Conservation (phyloP, 2,329 filamentous ascomycete genomes). For the Aspergillus melleus region DNA sequence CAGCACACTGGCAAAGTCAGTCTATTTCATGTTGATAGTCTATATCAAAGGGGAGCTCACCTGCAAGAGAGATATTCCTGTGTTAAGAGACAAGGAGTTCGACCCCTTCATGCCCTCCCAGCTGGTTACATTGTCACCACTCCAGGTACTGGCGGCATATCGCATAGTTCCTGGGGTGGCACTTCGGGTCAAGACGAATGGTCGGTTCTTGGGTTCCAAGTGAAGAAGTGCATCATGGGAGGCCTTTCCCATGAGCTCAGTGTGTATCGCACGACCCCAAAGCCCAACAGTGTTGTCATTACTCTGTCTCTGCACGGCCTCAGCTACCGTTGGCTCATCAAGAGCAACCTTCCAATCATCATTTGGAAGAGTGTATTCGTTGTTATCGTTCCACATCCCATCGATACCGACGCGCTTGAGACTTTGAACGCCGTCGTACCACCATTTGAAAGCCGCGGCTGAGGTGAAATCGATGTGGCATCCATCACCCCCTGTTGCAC, state of each 20-base stretch:
- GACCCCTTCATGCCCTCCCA: constrained; percentile 73
- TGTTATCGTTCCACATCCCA: constrained; percentile 79
- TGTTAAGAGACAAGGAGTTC: constrained; percentile 67
- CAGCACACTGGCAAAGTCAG: constrained; percentile 55
- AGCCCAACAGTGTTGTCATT: constrained; percentile 59
- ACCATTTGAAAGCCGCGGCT: constrained; percentile 66
- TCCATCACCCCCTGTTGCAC: constrained; percentile 68
- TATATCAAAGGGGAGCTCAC: constrained; percentile 29
- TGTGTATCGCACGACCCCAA: constrained; percentile 70
- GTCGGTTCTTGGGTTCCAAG: constrained; percentile 58
- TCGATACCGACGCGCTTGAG: constrained; percentile 66
- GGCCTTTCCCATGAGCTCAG: constrained; percentile 69
- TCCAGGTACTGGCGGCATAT: constrained; percentile 72
- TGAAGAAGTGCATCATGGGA: constrained; percentile 67
- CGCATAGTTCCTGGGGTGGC: constrained; percentile 69
- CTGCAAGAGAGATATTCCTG: constrained; percentile 67
- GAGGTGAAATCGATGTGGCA: constrained; percentile 75
- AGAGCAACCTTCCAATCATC: constrained; percentile 67
- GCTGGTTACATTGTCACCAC: constrained; percentile 72
- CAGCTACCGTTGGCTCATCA: constrained; percentile 42
- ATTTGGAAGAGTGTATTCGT: constrained; percentile 68
- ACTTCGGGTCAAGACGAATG: constrained; percentile 69
- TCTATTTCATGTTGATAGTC: not conserved
- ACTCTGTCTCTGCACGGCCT: constrained; percentile 37
- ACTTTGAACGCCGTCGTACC: constrained; percentile 66